A percentile compares a stretch with the other conserved stretches of the same genome.
phyloP scores from a whole-genome alignment of 1,284 basidiomycete species.

The Papiliotrema nemorosa region DNA sequence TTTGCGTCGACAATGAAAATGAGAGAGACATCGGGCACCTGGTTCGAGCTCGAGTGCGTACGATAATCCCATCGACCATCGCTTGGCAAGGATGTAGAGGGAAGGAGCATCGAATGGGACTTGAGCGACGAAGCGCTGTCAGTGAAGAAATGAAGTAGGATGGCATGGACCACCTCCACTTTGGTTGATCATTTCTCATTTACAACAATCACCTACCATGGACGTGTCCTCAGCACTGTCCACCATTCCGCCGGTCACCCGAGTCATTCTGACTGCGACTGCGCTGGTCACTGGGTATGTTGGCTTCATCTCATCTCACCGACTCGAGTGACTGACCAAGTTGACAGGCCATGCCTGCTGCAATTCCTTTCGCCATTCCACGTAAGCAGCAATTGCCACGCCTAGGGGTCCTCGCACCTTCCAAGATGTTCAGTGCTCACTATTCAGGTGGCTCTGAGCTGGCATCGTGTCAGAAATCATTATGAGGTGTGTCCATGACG shows the following conservation, averaged over 20 bases:
- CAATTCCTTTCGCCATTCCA: conserved; percentile 20
- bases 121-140: not conserved
- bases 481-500: conserved; percentile 18
- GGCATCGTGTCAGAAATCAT: conserved; percentile 13
- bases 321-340: conserved; percentile 2
- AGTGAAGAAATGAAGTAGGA: too few species aligned
- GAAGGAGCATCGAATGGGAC: not conserved
- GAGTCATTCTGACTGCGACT: conserved; percentile 20
- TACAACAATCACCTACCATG: conserved; percentile 17
- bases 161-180: conserved; percentile 1
- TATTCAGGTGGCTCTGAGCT: conserved; percentile 25
- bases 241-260: conserved; percentile 32
- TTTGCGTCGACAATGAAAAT: conserved; percentile 52
- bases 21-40: conserved; percentile 7
- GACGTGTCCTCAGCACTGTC: conserved; percentile 21
- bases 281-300: conserved; percentile 28
- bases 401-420: not conserved
- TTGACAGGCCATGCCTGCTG: conserved; percentile 28
- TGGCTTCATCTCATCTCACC: not conserved
- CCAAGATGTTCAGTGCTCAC: not conserved
- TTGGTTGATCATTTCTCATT: not conserved
- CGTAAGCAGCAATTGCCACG: conserved; percentile 15
- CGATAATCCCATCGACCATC: not conserved
- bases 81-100: not conserved
- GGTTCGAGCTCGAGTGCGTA: not conserved